Conservation (phyloP, 78 protist genomes). For the Monosiga brevicollis region DNA sequence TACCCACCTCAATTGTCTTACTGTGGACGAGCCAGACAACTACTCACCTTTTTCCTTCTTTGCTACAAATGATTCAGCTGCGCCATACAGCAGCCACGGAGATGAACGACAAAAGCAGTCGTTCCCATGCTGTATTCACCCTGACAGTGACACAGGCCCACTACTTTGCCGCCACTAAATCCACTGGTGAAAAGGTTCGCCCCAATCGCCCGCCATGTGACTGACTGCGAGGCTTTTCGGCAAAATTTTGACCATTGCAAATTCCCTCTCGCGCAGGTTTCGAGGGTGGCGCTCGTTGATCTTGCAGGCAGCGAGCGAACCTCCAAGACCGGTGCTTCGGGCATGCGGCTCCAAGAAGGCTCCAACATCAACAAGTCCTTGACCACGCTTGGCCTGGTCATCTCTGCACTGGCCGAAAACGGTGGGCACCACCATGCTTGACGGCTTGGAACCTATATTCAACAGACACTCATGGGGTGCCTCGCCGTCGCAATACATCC, state of each 20-base stretch:
- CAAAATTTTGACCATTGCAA: not conserved
- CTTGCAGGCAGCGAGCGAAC: slow-evolving; percentile 60
- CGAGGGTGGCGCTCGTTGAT: slow-evolving; percentile 27
- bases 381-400: slow-evolving; percentile 57
- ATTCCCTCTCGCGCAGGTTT: not conserved
- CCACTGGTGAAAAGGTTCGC: slow-evolving; percentile 9
- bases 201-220: slow-evolving; percentile 10
- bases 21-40: not conserved
- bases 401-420: slow-evolving; percentile 43
- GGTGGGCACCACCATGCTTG: not conserved
- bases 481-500: not conserved
- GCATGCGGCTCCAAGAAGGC: slow-evolving; percentile 45
- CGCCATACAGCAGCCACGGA: slow-evolving; percentile 49
- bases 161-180: not conserved
- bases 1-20: too few species aligned
- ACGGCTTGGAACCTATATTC: not conserved
- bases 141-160: slow-evolving; percentile 9
- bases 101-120: slow-evolving; percentile 56
- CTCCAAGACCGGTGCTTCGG: slow-evolving; percentile 33
- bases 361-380: slow-evolving; percentile 50
- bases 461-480: not conserved
- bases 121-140: slow-evolving; percentile 64
- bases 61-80: not conserved
- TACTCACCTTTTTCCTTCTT: not conserved
- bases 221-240: not conserved